Percentiles rank a stretch among this genome's conserved stretches.
Evolutionary conservation across 2,329 filamentous ascomycete species (phyloP).

Genomic region (Nothophoma quercina): DNA sequence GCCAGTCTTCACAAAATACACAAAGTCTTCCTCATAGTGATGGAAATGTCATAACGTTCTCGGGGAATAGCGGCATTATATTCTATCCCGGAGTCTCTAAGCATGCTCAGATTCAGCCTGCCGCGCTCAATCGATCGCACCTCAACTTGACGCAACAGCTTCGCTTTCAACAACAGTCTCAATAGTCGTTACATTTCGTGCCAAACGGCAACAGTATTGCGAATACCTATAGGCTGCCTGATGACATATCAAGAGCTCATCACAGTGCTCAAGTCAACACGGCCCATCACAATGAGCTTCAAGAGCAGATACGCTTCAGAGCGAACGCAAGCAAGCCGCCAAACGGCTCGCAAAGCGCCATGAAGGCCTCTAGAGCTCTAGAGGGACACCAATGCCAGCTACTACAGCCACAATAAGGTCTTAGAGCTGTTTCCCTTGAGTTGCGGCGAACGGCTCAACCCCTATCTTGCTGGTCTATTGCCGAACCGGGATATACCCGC

Average conservation of each 20-base stretch:
- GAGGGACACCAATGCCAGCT: conserved; percentile 15
- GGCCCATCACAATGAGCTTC: not conserved
- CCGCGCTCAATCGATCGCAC: too few relatives aligned
- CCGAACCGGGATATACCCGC: conserved; percentile 19
- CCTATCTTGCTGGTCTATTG: conserved; percentile 11
- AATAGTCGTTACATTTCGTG: too few relatives aligned
- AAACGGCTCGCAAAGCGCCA: not conserved
- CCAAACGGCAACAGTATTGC: too few relatives aligned
- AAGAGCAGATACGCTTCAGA: not conserved
- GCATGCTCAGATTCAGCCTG: too few relatives aligned
- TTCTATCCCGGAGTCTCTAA: too few relatives aligned
- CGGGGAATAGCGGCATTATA: too few relatives aligned
- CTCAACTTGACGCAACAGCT: too few relatives aligned
- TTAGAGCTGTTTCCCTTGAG: conserved; percentile 7
- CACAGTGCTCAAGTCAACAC: not conserved
- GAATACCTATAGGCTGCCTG: too few relatives aligned
- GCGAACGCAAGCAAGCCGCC: not conserved
- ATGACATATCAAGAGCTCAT: not conserved
- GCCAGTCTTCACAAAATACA: too few relatives aligned
- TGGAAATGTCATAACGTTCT: too few relatives aligned
- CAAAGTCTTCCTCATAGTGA: too few relatives aligned
- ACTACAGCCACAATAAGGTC: conserved; percentile 17
- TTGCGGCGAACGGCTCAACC: not conserved
- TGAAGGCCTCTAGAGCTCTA: conserved; percentile 11
- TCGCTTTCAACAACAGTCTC: too few relatives aligned